A percentile compares a stretch with the other conserved stretches of the same genome.
These are phyloP conservation scores for Adansonia grandidieri DNA, from an alignment of 441 rosid genomes.

Conservation along the genomic window DNA sequence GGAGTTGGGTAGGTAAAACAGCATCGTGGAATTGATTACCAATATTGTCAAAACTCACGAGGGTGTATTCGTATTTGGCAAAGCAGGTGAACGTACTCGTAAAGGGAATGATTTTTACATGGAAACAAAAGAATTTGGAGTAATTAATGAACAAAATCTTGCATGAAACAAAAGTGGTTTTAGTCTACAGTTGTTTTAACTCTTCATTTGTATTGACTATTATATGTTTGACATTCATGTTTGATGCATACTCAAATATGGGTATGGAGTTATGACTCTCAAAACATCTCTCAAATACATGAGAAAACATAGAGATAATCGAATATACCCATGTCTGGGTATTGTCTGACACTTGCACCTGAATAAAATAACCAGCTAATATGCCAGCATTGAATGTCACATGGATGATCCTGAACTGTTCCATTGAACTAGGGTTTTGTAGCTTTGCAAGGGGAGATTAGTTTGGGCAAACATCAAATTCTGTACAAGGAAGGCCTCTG, in stretches of 20 bases:
- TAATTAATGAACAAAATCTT: no score
- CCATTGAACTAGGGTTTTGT: slow-evolving; percentile 53
- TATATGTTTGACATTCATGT: no score
- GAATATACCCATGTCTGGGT: no score
- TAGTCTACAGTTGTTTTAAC: no score
- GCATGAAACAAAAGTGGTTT: no score
- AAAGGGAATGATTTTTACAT: not conserved
- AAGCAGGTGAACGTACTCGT: not conserved
- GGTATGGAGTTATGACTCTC: no score
- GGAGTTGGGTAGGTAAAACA: no score
- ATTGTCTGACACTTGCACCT: no score
- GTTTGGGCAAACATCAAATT: slow-evolving; percentile 32
- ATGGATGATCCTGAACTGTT: slow-evolving; percentile 61
- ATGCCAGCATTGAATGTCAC: slow-evolving; percentile 51
- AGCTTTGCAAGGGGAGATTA: slow-evolving; percentile 52
- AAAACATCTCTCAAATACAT: no score
- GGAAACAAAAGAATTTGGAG: not conserved
- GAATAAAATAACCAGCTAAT: slow-evolving; percentile 44
- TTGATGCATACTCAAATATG: no score
- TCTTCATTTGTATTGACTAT: no score
- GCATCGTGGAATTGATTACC: not conserved
- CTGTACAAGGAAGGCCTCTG: slow-evolving; percentile 35
- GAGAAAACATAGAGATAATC: no score
- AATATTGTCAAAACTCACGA: not conserved
- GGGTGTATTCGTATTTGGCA: not conserved